A percentile compares a stretch with the other conserved stretches of the same genome.
phyloP scores from a whole-genome alignment of 2,329 filamentous ascomycete genomes.

The Pseudocercospora fuligena region DNA sequence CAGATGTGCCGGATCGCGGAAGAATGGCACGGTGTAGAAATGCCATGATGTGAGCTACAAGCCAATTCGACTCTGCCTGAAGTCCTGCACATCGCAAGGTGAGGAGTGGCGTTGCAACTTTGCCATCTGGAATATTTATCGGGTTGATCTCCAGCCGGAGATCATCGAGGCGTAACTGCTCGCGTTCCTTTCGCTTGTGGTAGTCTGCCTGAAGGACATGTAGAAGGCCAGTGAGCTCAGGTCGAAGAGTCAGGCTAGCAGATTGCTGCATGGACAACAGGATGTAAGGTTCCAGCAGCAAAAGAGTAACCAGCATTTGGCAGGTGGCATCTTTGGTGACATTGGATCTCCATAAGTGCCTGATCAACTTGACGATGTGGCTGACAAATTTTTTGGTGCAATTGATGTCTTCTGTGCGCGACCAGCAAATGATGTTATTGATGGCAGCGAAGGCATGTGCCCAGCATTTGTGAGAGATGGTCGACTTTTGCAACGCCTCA shows the following conservation, averaged over 20 bases:
- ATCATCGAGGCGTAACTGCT: constrained; percentile 79
- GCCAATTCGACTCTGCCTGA: constrained; percentile 42
- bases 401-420: constrained; percentile 69
- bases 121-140: constrained; percentile 2
- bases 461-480: constrained; percentile 54
- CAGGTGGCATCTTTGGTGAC: constrained; percentile 60
- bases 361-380: constrained; percentile 71
- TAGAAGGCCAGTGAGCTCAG: constrained; percentile 65
- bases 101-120: constrained; percentile 25
- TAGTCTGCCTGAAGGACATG: constrained; percentile 81
- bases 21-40: constrained; percentile 36
- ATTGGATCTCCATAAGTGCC: constrained; percentile 69
- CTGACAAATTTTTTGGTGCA: constrained; percentile 65
- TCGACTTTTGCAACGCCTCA: constrained; percentile 58
- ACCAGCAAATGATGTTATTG: constrained; percentile 70
- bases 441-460: constrained; percentile 76
- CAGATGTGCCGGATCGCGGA: not conserved
- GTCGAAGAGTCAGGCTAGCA: constrained; percentile 24
- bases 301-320: constrained; percentile 73
- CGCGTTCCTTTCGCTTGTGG: constrained; percentile 68
- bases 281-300: constrained; percentile 59
- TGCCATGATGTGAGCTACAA: constrained; percentile 46
- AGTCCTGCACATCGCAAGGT: constrained; percentile 39
- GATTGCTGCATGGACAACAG: constrained; percentile 38
- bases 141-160: constrained; percentile 54